These are phyloP conservation scores for Naganishia albida DNA, from an alignment of 1,284 basidiomycete genomes.

Conservation along the genomic window DNA sequence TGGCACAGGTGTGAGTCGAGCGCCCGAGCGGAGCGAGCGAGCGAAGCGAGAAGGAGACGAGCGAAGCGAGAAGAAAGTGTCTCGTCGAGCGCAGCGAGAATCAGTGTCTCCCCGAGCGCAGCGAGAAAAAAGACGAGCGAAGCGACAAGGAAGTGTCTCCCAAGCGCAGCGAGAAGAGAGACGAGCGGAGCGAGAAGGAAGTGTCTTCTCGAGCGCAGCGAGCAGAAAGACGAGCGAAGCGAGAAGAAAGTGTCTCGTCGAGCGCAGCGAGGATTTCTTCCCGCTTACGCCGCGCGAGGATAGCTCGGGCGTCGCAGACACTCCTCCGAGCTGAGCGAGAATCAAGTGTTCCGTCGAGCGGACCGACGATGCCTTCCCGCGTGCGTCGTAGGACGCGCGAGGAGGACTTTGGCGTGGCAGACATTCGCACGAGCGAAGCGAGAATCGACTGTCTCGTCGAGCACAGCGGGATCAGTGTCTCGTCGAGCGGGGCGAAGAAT, in stretches of 20 bases:
- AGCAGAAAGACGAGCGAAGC: not conserved
- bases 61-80: not conserved
- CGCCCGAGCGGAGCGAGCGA: not conserved
- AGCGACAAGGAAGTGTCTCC: not conserved
- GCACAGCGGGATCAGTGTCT: not conserved
- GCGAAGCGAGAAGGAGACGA: not conserved
- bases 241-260: not conserved
- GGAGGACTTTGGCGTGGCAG: not conserved
- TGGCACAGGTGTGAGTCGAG: constrained; percentile 73
- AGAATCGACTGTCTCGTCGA: not conserved
- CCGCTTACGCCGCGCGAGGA: too few relatives aligned
- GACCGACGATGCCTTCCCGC: too few relatives aligned
- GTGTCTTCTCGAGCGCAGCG: too few relatives aligned
- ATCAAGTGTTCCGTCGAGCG: not conserved
- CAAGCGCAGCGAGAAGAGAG: too few relatives aligned
- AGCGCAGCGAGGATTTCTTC: too few relatives aligned
- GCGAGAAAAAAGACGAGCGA: not conserved
- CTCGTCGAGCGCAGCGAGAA: too few relatives aligned
- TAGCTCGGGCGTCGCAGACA: not conserved
- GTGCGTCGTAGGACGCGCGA: constrained; percentile 7
- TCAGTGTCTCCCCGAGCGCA: not conserved
- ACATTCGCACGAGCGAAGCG: not conserved
- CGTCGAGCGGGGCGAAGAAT: not conserved
- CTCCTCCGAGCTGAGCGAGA: too few relatives aligned
- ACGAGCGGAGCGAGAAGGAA: not conserved